Evolutionary conservation across 2,329 filamentous ascomycete genomes (phyloP).

Genomic region (Colletotrichum godetiae): DNA sequence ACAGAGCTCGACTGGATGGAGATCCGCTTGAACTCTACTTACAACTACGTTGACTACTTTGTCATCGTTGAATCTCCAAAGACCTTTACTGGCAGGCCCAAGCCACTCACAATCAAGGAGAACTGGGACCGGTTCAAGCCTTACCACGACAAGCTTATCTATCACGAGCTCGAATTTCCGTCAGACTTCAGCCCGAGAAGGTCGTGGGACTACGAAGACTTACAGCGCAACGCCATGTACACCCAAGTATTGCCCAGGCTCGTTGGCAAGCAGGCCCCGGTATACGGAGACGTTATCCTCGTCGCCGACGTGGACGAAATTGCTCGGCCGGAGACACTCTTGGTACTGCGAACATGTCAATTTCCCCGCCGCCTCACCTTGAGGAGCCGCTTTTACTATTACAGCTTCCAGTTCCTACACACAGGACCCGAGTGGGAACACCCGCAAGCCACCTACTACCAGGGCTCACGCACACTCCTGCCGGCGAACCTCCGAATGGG

Average conservation of each 20-base stretch:
- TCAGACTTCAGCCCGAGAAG: constrained; percentile 28
- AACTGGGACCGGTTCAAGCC: constrained; percentile 63
- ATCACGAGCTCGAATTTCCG: constrained; percentile 48
- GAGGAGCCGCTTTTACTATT: constrained; percentile 66
- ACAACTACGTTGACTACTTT: constrained; percentile 72
- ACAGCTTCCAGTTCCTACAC: constrained; percentile 65
- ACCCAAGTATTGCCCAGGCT: constrained; percentile 65
- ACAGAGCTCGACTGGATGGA: constrained; percentile 75
- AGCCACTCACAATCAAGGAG: constrained; percentile 65
- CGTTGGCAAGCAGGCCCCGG: constrained; percentile 51
- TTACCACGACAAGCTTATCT: constrained; percentile 71
- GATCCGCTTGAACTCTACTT: constrained; percentile 69
- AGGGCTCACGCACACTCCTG: constrained; percentile 55
- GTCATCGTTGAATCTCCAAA: constrained; percentile 69
- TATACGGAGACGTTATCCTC: constrained; percentile 65
- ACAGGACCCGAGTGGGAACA: constrained; percentile 62
- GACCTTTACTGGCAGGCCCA: constrained; percentile 68
- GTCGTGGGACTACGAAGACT: constrained; percentile 63
- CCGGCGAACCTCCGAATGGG: constrained; percentile 64
- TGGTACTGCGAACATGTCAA: constrained; percentile 60
- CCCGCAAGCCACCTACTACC: constrained; percentile 69
- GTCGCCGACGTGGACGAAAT: constrained; percentile 73
- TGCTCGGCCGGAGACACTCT: constrained; percentile 61
- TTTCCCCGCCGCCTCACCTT: constrained; percentile 66
- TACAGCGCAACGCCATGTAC: constrained; percentile 68